Evolutionary conservation across 2,329 filamentous ascomycete genomes (phyloP), one percentile per base, ranked within the genome.

Genomic region (Bretziella fagacearum): DNA sequence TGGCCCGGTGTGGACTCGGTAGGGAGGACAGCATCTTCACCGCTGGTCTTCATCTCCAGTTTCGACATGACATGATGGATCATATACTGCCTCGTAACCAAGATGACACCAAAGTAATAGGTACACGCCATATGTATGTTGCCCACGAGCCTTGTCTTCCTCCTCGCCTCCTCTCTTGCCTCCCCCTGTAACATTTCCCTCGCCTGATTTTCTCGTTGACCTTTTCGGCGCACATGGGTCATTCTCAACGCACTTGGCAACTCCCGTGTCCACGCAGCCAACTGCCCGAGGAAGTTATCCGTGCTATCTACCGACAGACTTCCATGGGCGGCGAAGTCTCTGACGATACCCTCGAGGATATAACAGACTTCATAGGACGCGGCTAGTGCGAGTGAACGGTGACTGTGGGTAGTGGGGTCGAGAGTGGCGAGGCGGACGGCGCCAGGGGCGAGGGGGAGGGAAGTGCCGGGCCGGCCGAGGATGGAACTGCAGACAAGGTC

Each of bases 41-140:
- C n/a, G n/a, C n/a, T n/a, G n/a, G n/a, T n/a, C n/a, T n/a, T 39
- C 35, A 6, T 30, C 27, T 7, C 27, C 27, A 6, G 27, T 39
- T 45, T 47, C 5, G 49, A 48, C 43, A 51, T 46, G 29, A 53
- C 22, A 27, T 53, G 44, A 7, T 41, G 42, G 15, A 53, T 51
- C n/a, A 53, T 46, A 33, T 47, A 53, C 23, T 50, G 52, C 13
- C 52, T 25, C 18, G 52, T 53, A 6, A 52, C 49, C 2, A 53
- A 26, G 10, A 53, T 52, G 2, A 53, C 49, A 6, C 48, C 40
- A 47, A 53, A 53, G 39, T 53, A 53, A 32, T 54, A 54, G 7
- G 48, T 49, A 23, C 52, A 46, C 4, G 51, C 52, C 7, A 49
- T 36, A 41, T 54, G 51, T 18, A 54, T 41, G 20, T 51, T 51